phyloP scores from a whole-genome alignment of 2,329 filamentous ascomycete genomes.

The Nemania serpens region DNA sequence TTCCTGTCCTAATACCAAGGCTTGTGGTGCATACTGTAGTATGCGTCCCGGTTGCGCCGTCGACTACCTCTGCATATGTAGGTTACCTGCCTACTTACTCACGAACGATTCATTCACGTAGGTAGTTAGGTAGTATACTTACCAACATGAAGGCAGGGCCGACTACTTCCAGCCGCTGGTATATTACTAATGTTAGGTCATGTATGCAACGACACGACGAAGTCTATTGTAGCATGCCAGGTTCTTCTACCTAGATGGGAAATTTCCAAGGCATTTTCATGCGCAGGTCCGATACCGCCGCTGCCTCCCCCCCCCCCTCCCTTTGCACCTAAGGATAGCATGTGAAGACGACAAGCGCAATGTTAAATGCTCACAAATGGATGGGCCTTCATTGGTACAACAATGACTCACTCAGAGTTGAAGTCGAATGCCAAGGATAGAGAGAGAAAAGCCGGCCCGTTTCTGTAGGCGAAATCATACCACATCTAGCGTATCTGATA shows the following conservation, averaged over 20 bases:
- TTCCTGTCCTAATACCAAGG: not conserved
- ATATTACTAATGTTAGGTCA: not conserved
- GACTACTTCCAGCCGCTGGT: not conserved
- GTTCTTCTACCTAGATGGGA: not conserved
- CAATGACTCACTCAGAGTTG: not conserved
- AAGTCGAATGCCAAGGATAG: not conserved
- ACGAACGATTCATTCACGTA: no score
- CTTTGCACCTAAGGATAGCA: not conserved
- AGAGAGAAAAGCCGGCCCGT: not conserved
- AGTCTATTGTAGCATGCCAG: not conserved
- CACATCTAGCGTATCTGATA: not conserved
- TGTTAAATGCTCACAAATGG: not conserved
- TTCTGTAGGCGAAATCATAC: not conserved
- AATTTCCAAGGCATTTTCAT: not conserved
- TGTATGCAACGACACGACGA: no score
- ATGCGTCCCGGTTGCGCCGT: no score
- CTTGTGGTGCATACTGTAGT: not conserved
- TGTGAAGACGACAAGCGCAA: not conserved
- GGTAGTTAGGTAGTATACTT: no score
- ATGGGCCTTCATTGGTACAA: not conserved
- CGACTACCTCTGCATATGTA: no score
- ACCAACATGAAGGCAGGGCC: no score
- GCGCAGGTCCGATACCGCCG: not conserved
- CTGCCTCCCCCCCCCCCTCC: not conserved
- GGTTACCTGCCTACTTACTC: no score